phyloP scores from a whole-genome alignment of 306 rosid genomes.

The Fragaria ananassa region DNA sequence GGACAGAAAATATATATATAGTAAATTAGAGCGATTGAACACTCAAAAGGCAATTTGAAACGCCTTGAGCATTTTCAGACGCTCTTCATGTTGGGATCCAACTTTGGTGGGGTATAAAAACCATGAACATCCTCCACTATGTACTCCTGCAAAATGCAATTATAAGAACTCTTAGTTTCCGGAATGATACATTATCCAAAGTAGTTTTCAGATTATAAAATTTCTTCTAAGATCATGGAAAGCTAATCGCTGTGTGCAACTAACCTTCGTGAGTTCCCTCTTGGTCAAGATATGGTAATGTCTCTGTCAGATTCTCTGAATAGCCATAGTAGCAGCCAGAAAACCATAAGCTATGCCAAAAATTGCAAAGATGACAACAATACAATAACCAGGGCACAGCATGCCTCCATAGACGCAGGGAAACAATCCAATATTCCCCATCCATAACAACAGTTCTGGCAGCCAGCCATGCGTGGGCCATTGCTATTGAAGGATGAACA shows the following conservation, averaged over 20 bases:
- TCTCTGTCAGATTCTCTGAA: conserved; percentile 99
- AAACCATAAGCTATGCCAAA: conserved; percentile 97
- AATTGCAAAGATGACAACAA: conserved; percentile 95
- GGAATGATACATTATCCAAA: background rate
- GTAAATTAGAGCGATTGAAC: background rate
- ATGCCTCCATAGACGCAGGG: conserved; percentile 99
- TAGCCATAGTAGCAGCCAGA: conserved; percentile 87
- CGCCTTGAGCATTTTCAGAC: conserved; percentile 78
- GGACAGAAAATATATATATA: too few relatives aligned
- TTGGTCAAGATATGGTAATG: conserved; percentile 98
- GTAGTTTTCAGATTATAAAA: background rate
- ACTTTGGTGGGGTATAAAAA: conserved; percentile 71
- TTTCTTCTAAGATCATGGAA: background rate
- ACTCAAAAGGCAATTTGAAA: conserved; percentile 6
- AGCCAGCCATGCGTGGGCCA: conserved; percentile 93
- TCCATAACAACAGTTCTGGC: conserved; percentile 98
- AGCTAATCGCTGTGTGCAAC: background rate
- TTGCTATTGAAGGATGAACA: conserved; percentile 80
- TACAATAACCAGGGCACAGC: conserved; percentile 87
- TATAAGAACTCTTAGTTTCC: background rate
- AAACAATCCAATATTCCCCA: conserved; percentile 99
- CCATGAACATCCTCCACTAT: conserved; percentile 89
- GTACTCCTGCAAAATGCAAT: conserved; percentile 64
- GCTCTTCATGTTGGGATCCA: conserved; percentile 84
- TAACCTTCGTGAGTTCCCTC: conserved; percentile 93